Evolutionary conservation across 306 rosid species (phyloP).

Genomic region (Prunus salicina): DNA sequence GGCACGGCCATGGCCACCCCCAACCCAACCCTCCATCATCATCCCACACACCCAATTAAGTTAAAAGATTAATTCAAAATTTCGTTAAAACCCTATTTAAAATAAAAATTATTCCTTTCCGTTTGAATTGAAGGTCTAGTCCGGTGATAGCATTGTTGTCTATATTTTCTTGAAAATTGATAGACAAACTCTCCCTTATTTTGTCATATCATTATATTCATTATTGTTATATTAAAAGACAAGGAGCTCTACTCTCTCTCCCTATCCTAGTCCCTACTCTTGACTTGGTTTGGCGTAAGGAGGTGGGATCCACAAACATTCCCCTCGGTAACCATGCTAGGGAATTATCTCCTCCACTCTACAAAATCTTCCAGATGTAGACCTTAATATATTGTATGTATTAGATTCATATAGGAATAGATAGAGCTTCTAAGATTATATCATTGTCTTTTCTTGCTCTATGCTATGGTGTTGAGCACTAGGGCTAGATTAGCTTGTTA

Average conservation of each 20-base stretch:
- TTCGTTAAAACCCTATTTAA: no score
- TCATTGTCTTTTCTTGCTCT: background rate
- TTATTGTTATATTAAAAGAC: conserved; percentile 26
- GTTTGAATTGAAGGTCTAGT: no score
- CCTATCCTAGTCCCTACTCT: conserved; percentile 12
- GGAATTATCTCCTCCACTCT: conserved; percentile 42
- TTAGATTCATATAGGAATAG: background rate
- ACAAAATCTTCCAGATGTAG: conserved; percentile 22
- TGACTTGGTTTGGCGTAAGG: conserved; percentile 16
- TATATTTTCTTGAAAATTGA: no score
- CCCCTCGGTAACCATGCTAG: conserved; percentile 51
- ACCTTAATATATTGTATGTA: background rate
- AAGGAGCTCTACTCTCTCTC: background rate
- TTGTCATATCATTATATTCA: no score
- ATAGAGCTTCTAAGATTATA: no score
- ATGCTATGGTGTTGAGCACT: background rate
- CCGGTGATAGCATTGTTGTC: no score
- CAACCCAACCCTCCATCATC: no score
- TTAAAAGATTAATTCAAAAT: no score
- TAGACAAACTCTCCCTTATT: no score
- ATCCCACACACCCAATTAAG: no score
- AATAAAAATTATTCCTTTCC: no score
- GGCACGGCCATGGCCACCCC: no score
- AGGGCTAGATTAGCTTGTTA: background rate
- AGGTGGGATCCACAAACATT: conserved; percentile 71